These are phyloP conservation scores for Mediolabrus comicus DNA, from an alignment of 108 stramenopile species.

Conservation along the genomic window DNA sequence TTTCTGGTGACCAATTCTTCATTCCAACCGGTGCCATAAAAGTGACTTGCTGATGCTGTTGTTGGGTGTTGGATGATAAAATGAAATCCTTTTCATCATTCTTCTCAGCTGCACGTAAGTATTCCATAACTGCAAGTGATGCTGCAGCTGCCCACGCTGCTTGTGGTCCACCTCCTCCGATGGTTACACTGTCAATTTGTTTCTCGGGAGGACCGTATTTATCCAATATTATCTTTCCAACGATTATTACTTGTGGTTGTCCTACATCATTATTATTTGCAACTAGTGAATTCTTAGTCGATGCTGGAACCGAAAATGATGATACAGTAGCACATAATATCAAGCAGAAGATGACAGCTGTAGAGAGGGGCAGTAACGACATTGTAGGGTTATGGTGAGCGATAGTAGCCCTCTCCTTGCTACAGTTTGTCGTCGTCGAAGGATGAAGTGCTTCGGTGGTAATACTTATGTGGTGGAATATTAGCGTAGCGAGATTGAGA, in stretches of 20 bases:
- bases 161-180: conserved; percentile 66
- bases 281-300: no score
- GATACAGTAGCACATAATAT: no score
- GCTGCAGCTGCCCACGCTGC: conserved; percentile 54
- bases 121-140: conserved; percentile 30
- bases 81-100: background rate
- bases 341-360: no score
- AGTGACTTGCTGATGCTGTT: conserved; percentile 27
- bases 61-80: background rate
- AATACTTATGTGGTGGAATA: no score
- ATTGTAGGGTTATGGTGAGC: no score
- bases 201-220: conserved; percentile 38
- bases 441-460: no score
- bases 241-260: conserved; percentile 8
- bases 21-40: conserved; percentile 49
- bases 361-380: no score
- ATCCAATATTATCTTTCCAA: conserved; percentile 58
- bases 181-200: conserved; percentile 1
- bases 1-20: conserved; percentile 37
- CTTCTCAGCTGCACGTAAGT: background rate
- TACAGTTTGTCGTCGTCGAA: no score
- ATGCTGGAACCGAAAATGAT: background rate
- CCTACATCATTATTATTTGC: no score
- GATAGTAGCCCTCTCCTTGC: no score
- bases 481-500: no score